These are phyloP conservation scores for Coccomyxa sp. DNA, from an alignment of 139 green algal genomes.

Conservation along the genomic window DNA sequence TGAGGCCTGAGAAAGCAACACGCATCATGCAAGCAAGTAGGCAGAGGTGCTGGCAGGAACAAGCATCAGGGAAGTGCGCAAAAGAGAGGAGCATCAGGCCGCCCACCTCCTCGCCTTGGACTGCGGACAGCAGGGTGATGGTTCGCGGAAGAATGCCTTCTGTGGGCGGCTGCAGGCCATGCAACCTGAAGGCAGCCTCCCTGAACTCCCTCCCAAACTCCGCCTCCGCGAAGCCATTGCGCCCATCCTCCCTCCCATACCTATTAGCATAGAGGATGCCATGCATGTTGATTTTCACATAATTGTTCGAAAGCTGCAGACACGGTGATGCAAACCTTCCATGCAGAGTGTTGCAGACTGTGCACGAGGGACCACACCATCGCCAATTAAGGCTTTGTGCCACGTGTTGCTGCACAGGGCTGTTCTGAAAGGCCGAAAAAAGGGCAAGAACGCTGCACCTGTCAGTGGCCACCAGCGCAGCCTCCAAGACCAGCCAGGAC, in stretches of 20 bases:
- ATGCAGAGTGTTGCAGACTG: no score
- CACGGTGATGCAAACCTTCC: not conserved
- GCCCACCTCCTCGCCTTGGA: conserved; percentile 26
- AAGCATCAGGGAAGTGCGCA: no score
- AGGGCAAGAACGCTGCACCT: conserved; percentile 20
- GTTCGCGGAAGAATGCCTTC: conserved; percentile 17
- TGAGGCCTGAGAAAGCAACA: no score
- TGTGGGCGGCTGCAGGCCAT: not conserved
- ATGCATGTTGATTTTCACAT: not conserved
- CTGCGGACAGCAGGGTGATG: conserved; percentile 52
- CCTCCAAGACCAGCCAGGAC: conserved; percentile 70
- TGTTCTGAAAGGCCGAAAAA: not conserved
- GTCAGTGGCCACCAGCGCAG: conserved; percentile 54
- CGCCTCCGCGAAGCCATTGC: conserved; percentile 25
- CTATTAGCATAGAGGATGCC: conserved; percentile 10
- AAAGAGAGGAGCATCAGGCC: no score
- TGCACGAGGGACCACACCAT: no score
- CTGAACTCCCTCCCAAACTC: conserved; percentile 28
- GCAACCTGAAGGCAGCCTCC: conserved; percentile 24
- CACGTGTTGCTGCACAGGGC: not conserved
- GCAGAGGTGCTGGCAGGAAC: no score
- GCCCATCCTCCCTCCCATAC: conserved; percentile 19
- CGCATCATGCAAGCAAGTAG: no score
- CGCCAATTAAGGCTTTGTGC: not conserved
- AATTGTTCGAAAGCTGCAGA: not conserved